Evolutionary conservation across 2,329 filamentous ascomycete genomes (phyloP).

Genomic region (Ramularia endophylla): DNA sequence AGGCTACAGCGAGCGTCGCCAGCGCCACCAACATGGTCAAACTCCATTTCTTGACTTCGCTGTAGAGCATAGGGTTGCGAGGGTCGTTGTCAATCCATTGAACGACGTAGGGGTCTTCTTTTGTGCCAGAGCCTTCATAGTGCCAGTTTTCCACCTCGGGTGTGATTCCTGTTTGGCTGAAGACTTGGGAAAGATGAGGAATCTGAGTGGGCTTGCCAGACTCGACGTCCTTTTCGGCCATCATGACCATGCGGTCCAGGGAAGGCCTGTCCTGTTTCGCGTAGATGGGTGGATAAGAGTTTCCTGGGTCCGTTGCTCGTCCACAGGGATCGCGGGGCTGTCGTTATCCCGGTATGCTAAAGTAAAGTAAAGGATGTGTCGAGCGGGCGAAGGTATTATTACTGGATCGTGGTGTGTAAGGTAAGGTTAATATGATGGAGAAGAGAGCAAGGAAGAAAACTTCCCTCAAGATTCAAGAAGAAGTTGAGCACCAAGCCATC

Average conservation of each 20-base stretch:
- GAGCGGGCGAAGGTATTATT: too few relatives aligned
- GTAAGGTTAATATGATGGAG: too few relatives aligned
- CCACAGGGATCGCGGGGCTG: too few relatives aligned
- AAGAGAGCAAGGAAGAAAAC: too few relatives aligned
- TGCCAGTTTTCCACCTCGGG: slow-evolving; percentile 29
- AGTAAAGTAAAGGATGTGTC: too few relatives aligned
- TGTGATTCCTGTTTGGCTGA: slow-evolving; percentile 30
- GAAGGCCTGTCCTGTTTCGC: too few relatives aligned
- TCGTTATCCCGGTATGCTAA: too few relatives aligned
- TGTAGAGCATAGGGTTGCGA: slow-evolving; percentile 60
- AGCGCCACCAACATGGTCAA: slow-evolving; percentile 59
- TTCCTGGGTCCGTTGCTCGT: too few relatives aligned
- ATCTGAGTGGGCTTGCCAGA: slow-evolving; percentile 23
- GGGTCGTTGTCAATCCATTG: slow-evolving; percentile 62
- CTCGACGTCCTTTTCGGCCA: slow-evolving; percentile 30
- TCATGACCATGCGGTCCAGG: slow-evolving; percentile 2
- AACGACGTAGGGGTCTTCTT: slow-evolving; percentile 60
- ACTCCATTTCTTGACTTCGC: slow-evolving; percentile 55
- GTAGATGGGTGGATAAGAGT: too few relatives aligned
- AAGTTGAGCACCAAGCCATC: too few relatives aligned
- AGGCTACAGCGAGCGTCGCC: slow-evolving; percentile 62
- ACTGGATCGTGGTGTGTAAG: too few relatives aligned
- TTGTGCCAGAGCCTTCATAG: slow-evolving; percentile 48
- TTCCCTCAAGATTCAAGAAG: too few relatives aligned
- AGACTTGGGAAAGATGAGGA: slow-evolving; percentile 28